Base-by-base conservation (phyloP, 2,329 filamentous ascomycete species). In the Fusarium sterilihyphosum region DNA sequence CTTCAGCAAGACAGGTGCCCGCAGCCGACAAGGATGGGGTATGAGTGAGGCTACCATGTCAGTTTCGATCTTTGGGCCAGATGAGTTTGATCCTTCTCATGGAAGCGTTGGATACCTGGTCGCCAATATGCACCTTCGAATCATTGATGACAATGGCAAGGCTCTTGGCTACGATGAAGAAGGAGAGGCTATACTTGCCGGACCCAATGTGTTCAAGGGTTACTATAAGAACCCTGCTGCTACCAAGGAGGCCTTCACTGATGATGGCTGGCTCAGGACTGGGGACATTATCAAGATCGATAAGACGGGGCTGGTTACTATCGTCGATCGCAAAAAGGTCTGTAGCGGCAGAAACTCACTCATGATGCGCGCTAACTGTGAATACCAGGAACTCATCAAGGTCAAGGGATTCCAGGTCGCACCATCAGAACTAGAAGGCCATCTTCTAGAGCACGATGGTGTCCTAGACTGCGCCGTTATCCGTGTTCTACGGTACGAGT, bases 311-410 rank as follows among this genome's bases (percentile, higher is more conserved):
- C 8, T 66, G 12, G n/a, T 66, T 3, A 67, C 9, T 1, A 70
- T 70, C 9, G 52, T 65, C 26, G 65, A 70, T 24, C 52, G 69
- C 24, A 65, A 61, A 33, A 69, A 69, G 50, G 65, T 65, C 10
- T 13, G 31, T 24, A 8, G 20, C 12, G 3, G 12, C n/a, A 5
- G n/a, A 0, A 22, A 37, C n/a, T 26, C 9, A 5, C 2, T 16
- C 0, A 54, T 1, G 18, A 16, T 3, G 3, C 3, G 4, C 20
- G 8, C 47, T 61, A 2, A 62, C 29, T 4, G 22, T 17, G 33
- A 24, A 17, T 40, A 12, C 3, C 22, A 63, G 53, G 50, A 60
- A 33, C 62, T 71, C 29, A 64, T 67, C 33, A 70, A 70, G 16
- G 57, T 54, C 11, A 67, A 67, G 29, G 63, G 67, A 16, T 59